Evolutionary conservation across 805 yeast species (phyloP).

Genomic region (Candida succiphila): DNA sequence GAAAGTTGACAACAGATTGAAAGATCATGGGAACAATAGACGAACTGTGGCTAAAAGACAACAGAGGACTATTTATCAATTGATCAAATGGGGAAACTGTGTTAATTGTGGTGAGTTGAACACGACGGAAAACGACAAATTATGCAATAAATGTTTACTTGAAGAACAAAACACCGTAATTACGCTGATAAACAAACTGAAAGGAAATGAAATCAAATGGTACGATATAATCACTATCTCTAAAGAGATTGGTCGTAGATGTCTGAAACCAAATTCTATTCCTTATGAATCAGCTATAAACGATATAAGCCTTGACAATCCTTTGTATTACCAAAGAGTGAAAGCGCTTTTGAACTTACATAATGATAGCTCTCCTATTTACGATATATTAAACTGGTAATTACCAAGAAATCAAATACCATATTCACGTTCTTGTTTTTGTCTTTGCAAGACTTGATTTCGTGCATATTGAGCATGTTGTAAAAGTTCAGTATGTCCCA

Average conservation of each 20-base stretch:
- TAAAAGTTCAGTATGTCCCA: slow-evolving; percentile 20
- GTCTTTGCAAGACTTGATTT: slow-evolving; percentile 18
- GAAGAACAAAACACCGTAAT: slow-evolving; percentile 27
- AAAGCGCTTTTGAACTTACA: slow-evolving; percentile 21
- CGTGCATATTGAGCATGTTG: slow-evolving; percentile 23
- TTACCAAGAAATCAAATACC: slow-evolving; percentile 4
- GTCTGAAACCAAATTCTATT: slow-evolving; percentile 7
- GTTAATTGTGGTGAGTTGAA: slow-evolving; percentile 13
- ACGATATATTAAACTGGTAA: too few species aligned
- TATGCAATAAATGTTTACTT: slow-evolving; percentile 25
- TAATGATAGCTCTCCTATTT: slow-evolving; percentile 11
- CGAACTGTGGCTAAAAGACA: slow-evolving; percentile 2
- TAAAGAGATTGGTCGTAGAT: slow-evolving; percentile 22
- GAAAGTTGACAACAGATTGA: slow-evolving; percentile 10
- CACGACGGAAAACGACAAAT: slow-evolving; percentile 3
- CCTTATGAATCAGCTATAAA: slow-evolving; percentile 19
- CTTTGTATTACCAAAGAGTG: slow-evolving; percentile 44
- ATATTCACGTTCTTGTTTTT: slow-evolving; percentile 17
- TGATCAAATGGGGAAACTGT: slow-evolving; percentile 20
- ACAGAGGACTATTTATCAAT: slow-evolving; percentile 5
- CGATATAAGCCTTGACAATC: slow-evolving; percentile 60
- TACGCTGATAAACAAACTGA: slow-evolving; percentile 19
- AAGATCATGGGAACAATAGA: neutral
- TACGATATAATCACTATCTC: slow-evolving; percentile 24
- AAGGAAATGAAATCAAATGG: slow-evolving; percentile 17